Conservation (phyloP, 2,329 filamentous ascomycete species). For the Apiospora sp. region DNA sequence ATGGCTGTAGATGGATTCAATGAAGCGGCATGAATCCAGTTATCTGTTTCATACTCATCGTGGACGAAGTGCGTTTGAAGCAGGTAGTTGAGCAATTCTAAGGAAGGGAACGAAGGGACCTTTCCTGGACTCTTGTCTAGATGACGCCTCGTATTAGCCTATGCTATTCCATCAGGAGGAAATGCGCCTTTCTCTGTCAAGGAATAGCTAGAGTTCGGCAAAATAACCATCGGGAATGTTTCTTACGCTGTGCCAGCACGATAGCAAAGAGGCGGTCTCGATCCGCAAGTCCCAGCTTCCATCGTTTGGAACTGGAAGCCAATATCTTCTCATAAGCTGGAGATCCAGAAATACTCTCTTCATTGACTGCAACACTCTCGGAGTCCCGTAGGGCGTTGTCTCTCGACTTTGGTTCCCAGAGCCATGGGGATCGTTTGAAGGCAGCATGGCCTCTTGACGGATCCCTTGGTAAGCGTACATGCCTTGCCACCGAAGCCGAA, state of each 20-base stretch:
- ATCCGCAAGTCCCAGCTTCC: constrained; percentile 33
- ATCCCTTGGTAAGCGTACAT: constrained; percentile 32
- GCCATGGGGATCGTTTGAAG: constrained; percentile 45
- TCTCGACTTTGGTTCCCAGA: constrained; percentile 43
- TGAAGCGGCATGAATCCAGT: constrained; percentile 38
- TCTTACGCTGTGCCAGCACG: constrained; percentile 36
- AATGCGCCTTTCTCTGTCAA: neutral
- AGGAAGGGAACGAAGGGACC: constrained; percentile 38
- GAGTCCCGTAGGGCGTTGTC: constrained; percentile 38
- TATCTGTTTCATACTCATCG: constrained; percentile 38
- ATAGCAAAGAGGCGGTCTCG: constrained; percentile 41
- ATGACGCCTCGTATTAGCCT: neutral
- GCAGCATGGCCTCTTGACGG: constrained; percentile 41
- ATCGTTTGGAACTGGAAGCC: constrained; percentile 27
- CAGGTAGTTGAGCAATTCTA: constrained; percentile 40
- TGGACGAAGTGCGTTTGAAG: constrained; percentile 40
- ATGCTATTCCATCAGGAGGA: neutral
- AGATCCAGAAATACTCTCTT: constrained; percentile 33
- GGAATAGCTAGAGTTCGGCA: neutral
- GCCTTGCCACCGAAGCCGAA: constrained; percentile 33
- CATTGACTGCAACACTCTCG: constrained; percentile 36
- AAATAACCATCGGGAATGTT: neutral
- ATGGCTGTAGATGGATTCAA: constrained; percentile 36
- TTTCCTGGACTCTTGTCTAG: constrained; percentile 22
- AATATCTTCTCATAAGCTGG: constrained; percentile 32